A percentile compares a stretch with the other conserved stretches of the same genome.
Evolutionary conservation across 495 filamentous ascomycete genomes (phyloP).

Genomic region (Hypoxylon lienhwacheense): DNA sequence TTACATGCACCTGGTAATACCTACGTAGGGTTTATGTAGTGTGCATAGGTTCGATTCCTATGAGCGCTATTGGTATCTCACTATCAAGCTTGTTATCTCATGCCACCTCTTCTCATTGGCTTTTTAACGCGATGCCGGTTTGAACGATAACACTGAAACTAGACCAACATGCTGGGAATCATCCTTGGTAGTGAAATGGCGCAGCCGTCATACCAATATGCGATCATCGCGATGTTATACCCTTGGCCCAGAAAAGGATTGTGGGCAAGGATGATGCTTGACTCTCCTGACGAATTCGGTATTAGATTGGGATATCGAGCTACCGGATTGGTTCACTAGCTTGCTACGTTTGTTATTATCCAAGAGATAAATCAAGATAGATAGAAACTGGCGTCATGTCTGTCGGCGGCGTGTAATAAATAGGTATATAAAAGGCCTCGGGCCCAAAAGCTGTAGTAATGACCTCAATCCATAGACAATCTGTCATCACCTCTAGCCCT

Average conservation of each 20-base stretch:
- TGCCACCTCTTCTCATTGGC: background rate
- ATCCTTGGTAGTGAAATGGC: background rate
- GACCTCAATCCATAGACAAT: background rate
- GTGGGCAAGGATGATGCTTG: conserved; percentile 13
- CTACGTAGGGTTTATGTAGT: too few relatives aligned
- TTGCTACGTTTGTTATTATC: background rate
- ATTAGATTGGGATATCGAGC: background rate
- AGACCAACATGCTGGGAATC: background rate
- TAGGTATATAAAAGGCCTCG: too few relatives aligned
- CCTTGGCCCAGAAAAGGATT: conserved; percentile 14
- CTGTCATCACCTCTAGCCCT: background rate
- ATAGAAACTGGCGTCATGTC: too few relatives aligned
- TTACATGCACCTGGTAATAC: too few relatives aligned
- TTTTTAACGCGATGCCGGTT: background rate
- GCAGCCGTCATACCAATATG: conserved; percentile 1
- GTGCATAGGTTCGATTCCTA: too few relatives aligned
- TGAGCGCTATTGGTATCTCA: too few relatives aligned
- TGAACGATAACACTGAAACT: background rate
- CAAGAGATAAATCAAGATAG: background rate
- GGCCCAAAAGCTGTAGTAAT: background rate
- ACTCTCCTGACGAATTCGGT: conserved; percentile 9
- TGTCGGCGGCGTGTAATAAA: too few relatives aligned
- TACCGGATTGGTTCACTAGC: conserved; percentile 1
- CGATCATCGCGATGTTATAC: too few relatives aligned
- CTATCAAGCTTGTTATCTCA: too few relatives aligned